These are phyloP conservation scores for Sporobolomyces pararoseus DNA, from an alignment of 768 basidiomycete species.

Conservation along the genomic window DNA sequence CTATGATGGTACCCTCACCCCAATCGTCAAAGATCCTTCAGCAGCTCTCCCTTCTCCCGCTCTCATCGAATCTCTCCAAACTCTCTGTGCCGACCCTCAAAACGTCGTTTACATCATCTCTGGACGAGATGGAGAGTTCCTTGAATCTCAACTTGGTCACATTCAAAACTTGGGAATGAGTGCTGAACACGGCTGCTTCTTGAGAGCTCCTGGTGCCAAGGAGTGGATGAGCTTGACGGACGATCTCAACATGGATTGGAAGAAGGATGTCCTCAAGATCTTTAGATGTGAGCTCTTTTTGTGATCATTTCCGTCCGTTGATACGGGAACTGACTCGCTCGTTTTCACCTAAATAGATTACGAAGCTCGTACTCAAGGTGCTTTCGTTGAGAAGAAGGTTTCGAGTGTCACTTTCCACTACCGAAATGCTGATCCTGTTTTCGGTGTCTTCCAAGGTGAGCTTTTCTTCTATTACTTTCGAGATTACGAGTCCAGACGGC, in stretches of 20 bases:
- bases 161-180: slow-evolving; percentile 78
- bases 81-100: slow-evolving; percentile 70
- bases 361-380: slow-evolving; percentile 79
- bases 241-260: slow-evolving; percentile 93
- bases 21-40: slow-evolving; percentile 89
- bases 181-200: slow-evolving; percentile 93
- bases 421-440: slow-evolving; percentile 85
- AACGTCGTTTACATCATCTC: slow-evolving; percentile 98
- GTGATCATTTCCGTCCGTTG: too few species aligned
- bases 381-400: slow-evolving; percentile 94
- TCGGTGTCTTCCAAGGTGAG: slow-evolving; percentile 63
- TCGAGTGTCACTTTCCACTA: slow-evolving; percentile 98
- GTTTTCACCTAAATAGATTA: slow-evolving; percentile 43
- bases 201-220: slow-evolving; percentile 64
- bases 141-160: slow-evolving; percentile 86
- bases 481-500: too few species aligned
- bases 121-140: slow-evolving; percentile 86
- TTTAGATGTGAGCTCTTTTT: slow-evolving; percentile 64
- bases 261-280: slow-evolving; percentile 89
- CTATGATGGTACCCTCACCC: slow-evolving; percentile 93
- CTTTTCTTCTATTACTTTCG: too few species aligned
- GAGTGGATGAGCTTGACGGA: slow-evolving; percentile 88
- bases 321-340: too few species aligned
- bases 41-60: slow-evolving; percentile 74
- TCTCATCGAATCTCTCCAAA: slow-evolving; percentile 69